A percentile compares a stretch with the other conserved stretches of the same genome.
Evolutionary conservation across 441 rosid genomes (phyloP).

Genomic region (Jatropha multifida): DNA sequence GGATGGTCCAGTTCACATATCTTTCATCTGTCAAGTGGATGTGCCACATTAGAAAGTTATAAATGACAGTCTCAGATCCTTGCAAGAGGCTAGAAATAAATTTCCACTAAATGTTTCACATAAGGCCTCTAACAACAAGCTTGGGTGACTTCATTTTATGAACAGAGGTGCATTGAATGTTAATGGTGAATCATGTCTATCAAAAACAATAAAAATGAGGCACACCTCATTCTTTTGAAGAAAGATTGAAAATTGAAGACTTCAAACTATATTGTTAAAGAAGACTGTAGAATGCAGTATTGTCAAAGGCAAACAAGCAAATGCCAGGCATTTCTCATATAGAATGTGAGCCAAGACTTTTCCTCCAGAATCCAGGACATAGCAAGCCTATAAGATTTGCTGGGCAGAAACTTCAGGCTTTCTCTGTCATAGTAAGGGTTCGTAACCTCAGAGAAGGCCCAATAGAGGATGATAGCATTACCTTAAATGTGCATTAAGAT

Average conservation of each 20-base stretch:
- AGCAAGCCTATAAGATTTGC: neutral
- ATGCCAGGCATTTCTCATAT: neutral
- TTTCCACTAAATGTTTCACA: conserved; percentile 3
- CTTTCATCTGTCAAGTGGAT: conserved; percentile 56
- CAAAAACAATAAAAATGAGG: neutral
- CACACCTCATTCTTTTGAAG: neutral
- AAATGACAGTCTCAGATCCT: neutral
- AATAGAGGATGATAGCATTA: neutral
- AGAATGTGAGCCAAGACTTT: neutral
- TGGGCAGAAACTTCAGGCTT: neutral
- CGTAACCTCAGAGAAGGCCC: neutral
- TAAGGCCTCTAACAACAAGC: neutral
- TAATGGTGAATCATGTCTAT: neutral
- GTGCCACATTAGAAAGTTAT: conserved; percentile 25
- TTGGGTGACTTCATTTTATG: neutral
- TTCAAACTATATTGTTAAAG: neutral
- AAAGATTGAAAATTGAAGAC: neutral
- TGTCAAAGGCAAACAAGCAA: conserved; percentile 6
- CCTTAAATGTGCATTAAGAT: neutral
- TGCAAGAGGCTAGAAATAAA: conserved; percentile 1
- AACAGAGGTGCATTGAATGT: neutral
- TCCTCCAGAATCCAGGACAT: neutral
- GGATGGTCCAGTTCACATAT: conserved; percentile 79
- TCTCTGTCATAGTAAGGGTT: neutral
- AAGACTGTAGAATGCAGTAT: neutral